Conservation (phyloP, 169 alveolate species). For the Theileria parva region DNA sequence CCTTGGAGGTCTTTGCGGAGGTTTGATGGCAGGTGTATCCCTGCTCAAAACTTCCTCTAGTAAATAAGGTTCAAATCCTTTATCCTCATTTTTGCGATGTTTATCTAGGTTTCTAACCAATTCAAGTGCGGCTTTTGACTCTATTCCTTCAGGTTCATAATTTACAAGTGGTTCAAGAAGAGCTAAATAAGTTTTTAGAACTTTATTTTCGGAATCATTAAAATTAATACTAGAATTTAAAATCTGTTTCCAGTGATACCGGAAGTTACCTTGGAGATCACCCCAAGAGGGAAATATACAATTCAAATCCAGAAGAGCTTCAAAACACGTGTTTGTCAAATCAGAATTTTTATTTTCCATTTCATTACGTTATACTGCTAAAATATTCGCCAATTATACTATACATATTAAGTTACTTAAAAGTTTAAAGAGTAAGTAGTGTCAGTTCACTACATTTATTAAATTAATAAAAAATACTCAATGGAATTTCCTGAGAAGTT, state of each 20-base stretch:
- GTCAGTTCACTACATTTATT: constrained; percentile 7
- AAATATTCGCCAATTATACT: not conserved
- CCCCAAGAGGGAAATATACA: constrained; percentile 77
- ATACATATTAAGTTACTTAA: not conserved
- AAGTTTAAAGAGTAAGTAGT: not conserved
- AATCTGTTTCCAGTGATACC: constrained; percentile 72
- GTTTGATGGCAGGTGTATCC: constrained; percentile 52
- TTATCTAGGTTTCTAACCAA: constrained; percentile 40
- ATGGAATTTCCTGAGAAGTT: not conserved
- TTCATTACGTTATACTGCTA: not conserved
- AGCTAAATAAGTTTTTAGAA: constrained; percentile 25
- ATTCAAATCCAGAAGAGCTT: constrained; percentile 72
- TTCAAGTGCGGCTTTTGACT: constrained; percentile 48
- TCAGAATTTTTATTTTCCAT: not conserved
- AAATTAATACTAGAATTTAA: constrained; percentile 51
- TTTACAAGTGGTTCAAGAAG: constrained; percentile 37
- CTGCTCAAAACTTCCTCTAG: constrained; percentile 47
- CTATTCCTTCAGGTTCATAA: constrained; percentile 54
- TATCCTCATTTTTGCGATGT: constrained; percentile 46
- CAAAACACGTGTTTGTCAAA: constrained; percentile 67
- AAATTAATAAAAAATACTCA: not conserved
- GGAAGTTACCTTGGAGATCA: constrained; percentile 69
- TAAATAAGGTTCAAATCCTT: constrained; percentile 27
- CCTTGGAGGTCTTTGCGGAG: constrained; percentile 34
- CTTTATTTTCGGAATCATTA: constrained; percentile 26